Base-by-base conservation (phyloP, 495 filamentous ascomycete genomes). In the Evansstolkia leycettana region DNA sequence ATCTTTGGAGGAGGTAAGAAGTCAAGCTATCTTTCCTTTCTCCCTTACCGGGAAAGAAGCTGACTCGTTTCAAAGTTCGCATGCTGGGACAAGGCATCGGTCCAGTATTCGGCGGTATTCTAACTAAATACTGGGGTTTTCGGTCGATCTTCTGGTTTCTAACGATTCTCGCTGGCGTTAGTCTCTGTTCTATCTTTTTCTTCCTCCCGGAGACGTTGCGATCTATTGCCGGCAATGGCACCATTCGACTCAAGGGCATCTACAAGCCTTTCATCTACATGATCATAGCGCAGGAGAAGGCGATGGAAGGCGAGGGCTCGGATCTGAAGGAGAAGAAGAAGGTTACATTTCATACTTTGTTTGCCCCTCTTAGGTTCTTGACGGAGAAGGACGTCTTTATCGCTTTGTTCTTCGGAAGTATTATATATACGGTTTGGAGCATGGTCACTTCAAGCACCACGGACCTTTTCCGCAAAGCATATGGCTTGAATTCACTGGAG, bases 91-190 rank as follows among this genome's bases (percentile, higher is more conserved):
- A 75, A 7, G 64, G 72, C 3, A 42, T 81, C 16, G 74, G 72
- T 10, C 78, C 78, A 0, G 70, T 81, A 0, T 66, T 84, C 23
- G 82, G 80, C 11, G 80, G 79, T 0, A 41, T 82, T 1, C 51
- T 84, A 2, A 62, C 72, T 2, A 58, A 80, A 33, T 78, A 73
- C 34, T 58, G 82, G 7, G 80, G 78, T 0, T 86, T 76, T 67
- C 52, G 72, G 20, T 69, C 72, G 17, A 80, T 82, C 36, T 86
- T 86, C 52, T 84, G 78, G 79, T 80, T 84, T 39, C 60, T 82
- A 14, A 64, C 69, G 31, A 78, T 80, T 27, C 42, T 75, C 17
- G 60, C 67, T 17, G 68, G 56, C 1, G 51, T 66, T 12, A 65
- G 62, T 40, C 46, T 72, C 1, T 8, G 58, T 0, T 64, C 70